phyloP scores from a whole-genome alignment of 768 basidiomycete genomes.

The Trametes maxima region DNA sequence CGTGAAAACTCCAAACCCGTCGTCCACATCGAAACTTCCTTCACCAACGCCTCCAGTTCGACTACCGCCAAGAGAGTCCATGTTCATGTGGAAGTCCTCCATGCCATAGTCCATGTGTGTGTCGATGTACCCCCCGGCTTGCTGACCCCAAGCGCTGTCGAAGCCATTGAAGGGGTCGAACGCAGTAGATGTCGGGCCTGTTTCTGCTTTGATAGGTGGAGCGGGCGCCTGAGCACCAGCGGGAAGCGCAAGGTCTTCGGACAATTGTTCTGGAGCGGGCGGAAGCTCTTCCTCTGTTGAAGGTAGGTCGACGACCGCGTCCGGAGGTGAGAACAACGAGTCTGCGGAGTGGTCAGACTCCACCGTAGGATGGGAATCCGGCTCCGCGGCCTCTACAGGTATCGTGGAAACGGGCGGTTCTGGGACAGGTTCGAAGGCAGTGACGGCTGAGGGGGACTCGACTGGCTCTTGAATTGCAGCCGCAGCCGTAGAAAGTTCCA shows the following conservation, averaged over 20 bases:
- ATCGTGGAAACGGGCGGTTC: not conserved
- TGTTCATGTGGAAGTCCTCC: constrained; percentile 50
- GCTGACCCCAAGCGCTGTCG: constrained; percentile 28
- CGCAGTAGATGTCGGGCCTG: not conserved
- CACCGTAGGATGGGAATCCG: constrained; percentile 1
- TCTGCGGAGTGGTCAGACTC: constrained; percentile 21
- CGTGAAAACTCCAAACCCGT: constrained; percentile 53
- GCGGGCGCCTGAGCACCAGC: not conserved
- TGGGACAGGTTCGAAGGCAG: not conserved
- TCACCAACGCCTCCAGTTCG: constrained; percentile 34
- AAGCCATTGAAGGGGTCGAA: constrained; percentile 30
- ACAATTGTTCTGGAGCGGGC: not conserved
- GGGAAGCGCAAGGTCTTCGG: not conserved
- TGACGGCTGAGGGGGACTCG: not conserved
- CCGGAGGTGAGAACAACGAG: constrained; percentile 26
- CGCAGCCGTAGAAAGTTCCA: not conserved
- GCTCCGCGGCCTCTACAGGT: not conserved
- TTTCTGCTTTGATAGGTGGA: not conserved
- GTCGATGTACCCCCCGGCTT: constrained; percentile 39
- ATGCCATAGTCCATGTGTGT: constrained; percentile 44
- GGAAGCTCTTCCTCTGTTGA: constrained; percentile 16
- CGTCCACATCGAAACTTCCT: constrained; percentile 31
- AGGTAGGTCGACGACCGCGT: constrained; percentile 15
- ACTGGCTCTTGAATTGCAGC: not conserved
- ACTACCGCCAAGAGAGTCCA: constrained; percentile 39